phyloP scores from a whole-genome alignment of 805 yeast genomes.

The Torulaspora quercuum region DNA sequence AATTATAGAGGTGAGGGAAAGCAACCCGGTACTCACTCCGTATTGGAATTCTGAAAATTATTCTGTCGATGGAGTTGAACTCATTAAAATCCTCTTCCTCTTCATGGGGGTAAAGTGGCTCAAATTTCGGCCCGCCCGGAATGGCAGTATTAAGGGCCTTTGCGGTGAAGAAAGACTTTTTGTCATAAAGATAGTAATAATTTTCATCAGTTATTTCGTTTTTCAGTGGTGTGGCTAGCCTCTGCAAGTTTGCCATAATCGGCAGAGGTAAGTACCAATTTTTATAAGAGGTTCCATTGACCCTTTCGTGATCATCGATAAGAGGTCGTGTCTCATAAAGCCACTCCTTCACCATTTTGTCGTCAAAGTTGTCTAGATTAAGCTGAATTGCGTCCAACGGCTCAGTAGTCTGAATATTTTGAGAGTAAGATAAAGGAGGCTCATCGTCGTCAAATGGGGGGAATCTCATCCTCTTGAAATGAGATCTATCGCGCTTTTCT shows the following conservation, averaged over 20 bases:
- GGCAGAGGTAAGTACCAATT: constrained; percentile 63
- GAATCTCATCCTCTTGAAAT: constrained; percentile 85
- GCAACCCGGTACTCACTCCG: constrained; percentile 85
- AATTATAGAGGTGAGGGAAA: constrained; percentile 79
- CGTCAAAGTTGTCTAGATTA: constrained; percentile 63
- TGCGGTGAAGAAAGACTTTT: constrained; percentile 79
- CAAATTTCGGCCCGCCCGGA: constrained; percentile 96
- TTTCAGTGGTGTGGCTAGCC: constrained; percentile 67
- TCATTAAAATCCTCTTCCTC: constrained; percentile 81
- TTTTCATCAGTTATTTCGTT: constrained; percentile 58
- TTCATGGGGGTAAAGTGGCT: constrained; percentile 68
- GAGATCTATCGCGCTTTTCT: constrained; percentile 86
- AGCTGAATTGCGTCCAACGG: constrained; percentile 67
- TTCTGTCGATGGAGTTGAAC: constrained; percentile 83
- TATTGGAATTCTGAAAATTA: constrained; percentile 72
- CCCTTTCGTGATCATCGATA: constrained; percentile 47
- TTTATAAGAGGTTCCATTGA: constrained; percentile 76
- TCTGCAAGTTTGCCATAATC: constrained; percentile 61
- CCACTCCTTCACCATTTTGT: constrained; percentile 65
- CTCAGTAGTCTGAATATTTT: constrained; percentile 68
- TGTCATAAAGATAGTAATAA: constrained; percentile 68
- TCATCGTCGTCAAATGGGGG: constrained; percentile 99
- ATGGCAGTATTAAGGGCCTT: constrained; percentile 82
- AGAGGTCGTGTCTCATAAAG: constrained; percentile 76
- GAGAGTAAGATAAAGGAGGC: constrained; percentile 83